Percentiles rank a stretch among this genome's conserved stretches.
Evolutionary conservation across 805 yeast genomes (phyloP).

Genomic region (Pichia pseudocactophila): DNA sequence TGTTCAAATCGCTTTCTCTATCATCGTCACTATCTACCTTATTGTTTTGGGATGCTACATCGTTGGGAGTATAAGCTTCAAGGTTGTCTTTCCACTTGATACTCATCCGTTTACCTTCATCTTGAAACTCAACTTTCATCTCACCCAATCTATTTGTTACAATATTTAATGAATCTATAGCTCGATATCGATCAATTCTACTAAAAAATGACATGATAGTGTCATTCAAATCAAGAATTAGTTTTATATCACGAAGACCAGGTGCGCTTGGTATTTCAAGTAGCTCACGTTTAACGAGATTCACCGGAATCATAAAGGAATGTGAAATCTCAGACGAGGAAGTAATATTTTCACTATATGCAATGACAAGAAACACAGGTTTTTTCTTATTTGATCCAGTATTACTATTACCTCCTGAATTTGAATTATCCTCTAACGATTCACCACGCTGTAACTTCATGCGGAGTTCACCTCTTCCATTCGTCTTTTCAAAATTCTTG

Average conservation of each 20-base stretch:
- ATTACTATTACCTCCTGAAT: constrained; percentile 5
- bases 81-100: constrained; percentile 47
- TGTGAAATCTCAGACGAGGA: constrained; percentile 45
- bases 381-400: constrained; percentile 20
- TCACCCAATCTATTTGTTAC: constrained; percentile 42
- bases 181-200: constrained; percentile 58
- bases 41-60: constrained; percentile 5
- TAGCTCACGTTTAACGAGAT: constrained; percentile 46
- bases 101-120: constrained; percentile 46
- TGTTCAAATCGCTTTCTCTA: constrained; percentile 9
- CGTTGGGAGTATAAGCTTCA: constrained; percentile 17
- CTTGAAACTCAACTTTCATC: constrained; percentile 43
- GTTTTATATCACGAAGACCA: constrained; percentile 41
- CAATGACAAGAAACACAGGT: constrained; percentile 44
- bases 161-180: constrained; percentile 41
- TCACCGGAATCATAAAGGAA: constrained; percentile 63
- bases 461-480: constrained; percentile 37
- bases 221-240: constrained; percentile 43
- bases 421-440: constrained; percentile 25
- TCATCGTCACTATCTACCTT: background rate
- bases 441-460: constrained; percentile 34
- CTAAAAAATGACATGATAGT: constrained; percentile 46
- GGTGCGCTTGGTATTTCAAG: constrained; percentile 57
- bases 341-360: constrained; percentile 39
- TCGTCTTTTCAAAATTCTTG: constrained; percentile 45